phyloP scores from a whole-genome alignment of 2,329 filamentous ascomycete genomes.

The Fusarium odoratissimum region DNA sequence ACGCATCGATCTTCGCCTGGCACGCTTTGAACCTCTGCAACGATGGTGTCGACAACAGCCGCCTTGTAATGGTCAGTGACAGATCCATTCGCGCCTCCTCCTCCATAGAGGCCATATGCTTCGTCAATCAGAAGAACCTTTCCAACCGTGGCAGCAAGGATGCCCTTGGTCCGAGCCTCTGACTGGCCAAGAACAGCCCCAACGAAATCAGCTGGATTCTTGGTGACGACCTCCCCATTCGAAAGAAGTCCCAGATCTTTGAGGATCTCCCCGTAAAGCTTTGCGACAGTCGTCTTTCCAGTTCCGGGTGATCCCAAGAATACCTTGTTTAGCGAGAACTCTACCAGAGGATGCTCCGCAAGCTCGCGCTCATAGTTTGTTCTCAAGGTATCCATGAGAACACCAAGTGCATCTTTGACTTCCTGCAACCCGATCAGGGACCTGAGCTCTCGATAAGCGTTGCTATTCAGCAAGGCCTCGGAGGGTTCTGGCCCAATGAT shows the following conservation, averaged over 20 bases:
- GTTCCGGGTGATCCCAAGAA: slow-evolving; percentile 80
- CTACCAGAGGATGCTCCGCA: slow-evolving; percentile 66
- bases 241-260: slow-evolving; percentile 74
- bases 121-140: slow-evolving; percentile 87
- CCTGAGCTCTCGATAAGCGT: slow-evolving; percentile 69
- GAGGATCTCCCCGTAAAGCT: slow-evolving; percentile 76
- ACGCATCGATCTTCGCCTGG: slow-evolving; percentile 80
- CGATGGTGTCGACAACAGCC: slow-evolving; percentile 79
- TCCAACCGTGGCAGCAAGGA: slow-evolving; percentile 72
- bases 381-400: slow-evolving; percentile 69
- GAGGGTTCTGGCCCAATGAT: slow-evolving; percentile 77
- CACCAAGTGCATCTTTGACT: slow-evolving; percentile 71
- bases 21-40: slow-evolving; percentile 76
- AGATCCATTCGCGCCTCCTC: slow-evolving; percentile 51
- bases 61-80: slow-evolving; percentile 61
- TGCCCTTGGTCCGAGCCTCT: slow-evolving; percentile 77
- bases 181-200: slow-evolving; percentile 72
- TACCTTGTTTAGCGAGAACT: slow-evolving; percentile 74
- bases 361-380: slow-evolving; percentile 76
- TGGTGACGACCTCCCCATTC: slow-evolving; percentile 77
- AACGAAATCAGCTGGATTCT: slow-evolving; percentile 80
- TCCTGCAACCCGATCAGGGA: slow-evolving; percentile 67
- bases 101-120: slow-evolving; percentile 73
- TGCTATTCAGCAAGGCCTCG: slow-evolving; percentile 60
- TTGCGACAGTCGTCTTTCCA: slow-evolving; percentile 81